Percentiles rank a stretch among this genome's conserved stretches.
Conservation (phyloP, 768 basidiomycete genomes). For the Cyathus striatus region DNA sequence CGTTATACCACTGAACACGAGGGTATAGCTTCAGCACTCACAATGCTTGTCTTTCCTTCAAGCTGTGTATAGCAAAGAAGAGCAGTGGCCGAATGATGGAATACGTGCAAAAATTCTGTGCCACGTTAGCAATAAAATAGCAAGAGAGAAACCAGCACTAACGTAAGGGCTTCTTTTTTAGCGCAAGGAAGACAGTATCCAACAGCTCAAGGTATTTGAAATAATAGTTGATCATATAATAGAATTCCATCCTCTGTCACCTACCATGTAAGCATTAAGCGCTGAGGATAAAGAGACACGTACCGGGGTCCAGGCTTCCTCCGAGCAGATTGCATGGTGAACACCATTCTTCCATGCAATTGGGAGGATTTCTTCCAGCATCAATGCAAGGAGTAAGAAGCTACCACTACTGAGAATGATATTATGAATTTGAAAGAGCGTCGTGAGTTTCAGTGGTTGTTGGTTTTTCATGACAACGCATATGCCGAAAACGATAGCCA, state of each 20-base stretch:
- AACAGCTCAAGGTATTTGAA: constrained; percentile 97
- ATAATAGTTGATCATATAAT: constrained; percentile 99
- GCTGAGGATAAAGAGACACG: constrained; percentile 24
- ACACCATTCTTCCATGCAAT: constrained; percentile 66
- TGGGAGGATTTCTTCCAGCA: constrained; percentile 89
- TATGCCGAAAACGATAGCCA: constrained; percentile 83
- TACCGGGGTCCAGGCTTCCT: constrained; percentile 82
- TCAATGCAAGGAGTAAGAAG: constrained; percentile 76
- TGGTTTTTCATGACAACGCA: constrained; percentile 80
- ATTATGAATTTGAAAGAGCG: constrained; percentile 89
- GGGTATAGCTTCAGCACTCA: no score
- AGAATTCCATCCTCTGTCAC: constrained; percentile 80
- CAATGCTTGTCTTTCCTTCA: constrained; percentile 90
- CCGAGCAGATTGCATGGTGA: constrained; percentile 75
- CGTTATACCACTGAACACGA: no score
- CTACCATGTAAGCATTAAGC: constrained; percentile 4
- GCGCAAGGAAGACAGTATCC: constrained; percentile 93
- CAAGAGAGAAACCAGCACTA: constrained; percentile 17
- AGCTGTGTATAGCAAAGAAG: constrained; percentile 92
- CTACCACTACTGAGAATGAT: constrained; percentile 82
- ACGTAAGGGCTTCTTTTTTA: constrained; percentile 99
- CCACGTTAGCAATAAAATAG: not conserved
- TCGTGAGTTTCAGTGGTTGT: constrained; percentile 68
- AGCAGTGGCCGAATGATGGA: constrained; percentile 98
- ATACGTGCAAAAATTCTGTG: constrained; percentile 94